Evolutionary conservation across 306 rosid species (phyloP).

Genomic region (Cucumis sativus): DNA sequence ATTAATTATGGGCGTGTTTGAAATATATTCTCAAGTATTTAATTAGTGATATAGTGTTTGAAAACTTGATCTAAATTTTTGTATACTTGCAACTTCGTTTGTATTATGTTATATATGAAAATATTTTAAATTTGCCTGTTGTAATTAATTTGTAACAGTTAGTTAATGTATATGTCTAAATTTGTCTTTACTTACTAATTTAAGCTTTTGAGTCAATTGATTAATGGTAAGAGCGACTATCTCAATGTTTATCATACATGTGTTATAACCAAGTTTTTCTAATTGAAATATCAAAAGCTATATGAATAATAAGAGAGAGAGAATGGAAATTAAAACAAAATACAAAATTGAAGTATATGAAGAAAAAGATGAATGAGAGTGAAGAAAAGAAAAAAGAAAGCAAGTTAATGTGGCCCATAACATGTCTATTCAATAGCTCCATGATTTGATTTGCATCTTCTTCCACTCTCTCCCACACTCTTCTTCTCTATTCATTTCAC

Average conservation of each 20-base stretch:
- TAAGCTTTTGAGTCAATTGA: too few relatives aligned
- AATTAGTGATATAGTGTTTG: too few relatives aligned
- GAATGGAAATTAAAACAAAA: not conserved
- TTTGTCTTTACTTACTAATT: too few relatives aligned
- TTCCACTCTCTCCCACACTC: conserved; percentile 13
- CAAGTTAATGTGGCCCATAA: conserved; percentile 54
- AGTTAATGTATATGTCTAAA: too few relatives aligned
- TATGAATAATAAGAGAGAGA: not conserved
- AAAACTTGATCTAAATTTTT: too few relatives aligned
- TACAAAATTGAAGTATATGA: conserved; percentile 10
- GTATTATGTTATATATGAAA: too few relatives aligned
- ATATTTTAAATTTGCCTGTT: too few relatives aligned
- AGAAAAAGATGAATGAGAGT: conserved; percentile 25
- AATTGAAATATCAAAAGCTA: not conserved
- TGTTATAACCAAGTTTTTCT: not conserved
- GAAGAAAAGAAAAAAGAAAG: conserved; percentile 22
- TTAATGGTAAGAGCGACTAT: too few relatives aligned
- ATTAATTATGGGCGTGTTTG: too few relatives aligned
- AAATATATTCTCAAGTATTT: too few relatives aligned
- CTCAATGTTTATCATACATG: not conserved
- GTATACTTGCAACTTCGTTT: too few relatives aligned
- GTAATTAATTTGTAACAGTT: too few relatives aligned
- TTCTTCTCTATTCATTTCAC: conserved; percentile 64
- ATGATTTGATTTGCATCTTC: conserved; percentile 52
- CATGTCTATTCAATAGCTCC: conserved; percentile 66